Conservation (phyloP, 768 basidiomycete genomes). For the Leccinum uliginosum region DNA sequence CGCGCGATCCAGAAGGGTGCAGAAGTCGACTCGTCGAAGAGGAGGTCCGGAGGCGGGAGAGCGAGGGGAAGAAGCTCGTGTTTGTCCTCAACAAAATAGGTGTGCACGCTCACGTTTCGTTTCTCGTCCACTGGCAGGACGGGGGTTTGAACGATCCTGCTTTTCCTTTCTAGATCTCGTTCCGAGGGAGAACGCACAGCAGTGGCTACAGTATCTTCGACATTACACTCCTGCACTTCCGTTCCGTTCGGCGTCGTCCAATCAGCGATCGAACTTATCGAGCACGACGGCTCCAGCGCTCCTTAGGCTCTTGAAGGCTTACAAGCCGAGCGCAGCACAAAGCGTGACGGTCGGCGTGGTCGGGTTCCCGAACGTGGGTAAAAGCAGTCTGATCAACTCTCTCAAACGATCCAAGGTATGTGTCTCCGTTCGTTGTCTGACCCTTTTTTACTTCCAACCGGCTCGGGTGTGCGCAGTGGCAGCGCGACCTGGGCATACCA, state of each 20-base stretch:
- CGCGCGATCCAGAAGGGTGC: conserved; percentile 92
- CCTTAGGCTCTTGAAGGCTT: conserved; percentile 78
- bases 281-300: conserved; percentile 72
- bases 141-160: not conserved
- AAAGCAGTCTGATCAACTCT: conserved; percentile 91
- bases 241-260: conserved; percentile 75
- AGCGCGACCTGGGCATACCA: conserved; percentile 91
- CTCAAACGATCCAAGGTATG: conserved; percentile 76
- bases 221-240: conserved; percentile 91
- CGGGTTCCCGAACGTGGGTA: conserved; percentile 97
- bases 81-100: conserved; percentile 96
- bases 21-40: conserved; percentile 91
- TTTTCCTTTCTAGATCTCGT: conserved; percentile 68
- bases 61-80: conserved; percentile 86
- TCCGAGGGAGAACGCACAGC: conserved; percentile 80
- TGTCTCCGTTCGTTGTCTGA: not conserved
- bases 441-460: not conserved
- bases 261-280: conserved; percentile 78
- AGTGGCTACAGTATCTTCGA: conserved; percentile 88
- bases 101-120: conserved; percentile 30
- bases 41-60: conserved; percentile 81
- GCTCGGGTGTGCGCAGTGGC: conserved; percentile 88
- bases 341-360: conserved; percentile 90
- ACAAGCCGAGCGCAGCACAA: conserved; percentile 60
- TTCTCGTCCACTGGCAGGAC: not conserved